These are phyloP conservation scores for Termitomyces sp. DNA, from an alignment of 768 basidiomycete genomes.

Conservation along the genomic window DNA sequence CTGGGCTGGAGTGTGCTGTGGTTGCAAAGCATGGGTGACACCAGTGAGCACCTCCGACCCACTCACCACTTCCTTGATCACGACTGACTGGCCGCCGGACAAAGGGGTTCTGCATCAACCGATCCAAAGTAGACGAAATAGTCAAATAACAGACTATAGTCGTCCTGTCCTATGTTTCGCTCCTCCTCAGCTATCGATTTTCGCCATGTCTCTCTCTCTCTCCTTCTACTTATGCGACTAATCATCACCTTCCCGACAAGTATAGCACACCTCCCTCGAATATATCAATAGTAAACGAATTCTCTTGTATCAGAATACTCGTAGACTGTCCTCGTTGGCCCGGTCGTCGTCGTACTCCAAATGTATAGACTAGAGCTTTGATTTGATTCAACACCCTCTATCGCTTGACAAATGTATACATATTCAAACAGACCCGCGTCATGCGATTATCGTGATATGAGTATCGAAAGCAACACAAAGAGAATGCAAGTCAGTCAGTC, in stretches of 20 bases:
- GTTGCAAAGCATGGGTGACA: conserved; percentile 89
- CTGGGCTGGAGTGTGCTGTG: conserved; percentile 92
- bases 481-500: not conserved
- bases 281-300: too few species aligned
- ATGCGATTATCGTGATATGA: too few species aligned
- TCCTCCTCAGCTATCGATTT: not conserved
- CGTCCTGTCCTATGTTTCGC: not conserved
- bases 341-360: not conserved
- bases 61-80: not conserved
- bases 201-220: too few species aligned
- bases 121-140: conserved; percentile 66
- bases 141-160: conserved; percentile 16
- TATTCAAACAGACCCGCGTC: too few species aligned
- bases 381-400: not conserved
- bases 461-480: not conserved
- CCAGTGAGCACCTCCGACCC: conserved; percentile 50
- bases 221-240: not conserved
- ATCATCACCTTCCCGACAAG: not conserved
- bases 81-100: not conserved
- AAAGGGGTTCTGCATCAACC: conserved; percentile 60
- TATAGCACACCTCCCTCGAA: not conserved
- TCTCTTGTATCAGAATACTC: not conserved
- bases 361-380: not conserved
- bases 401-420: too few species aligned
- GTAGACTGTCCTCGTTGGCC: not conserved